Evolutionary conservation across 2,329 filamentous ascomycete genomes (phyloP), one percentile per base, ranked within the genome.

Genomic region (Phoma sp.): DNA sequence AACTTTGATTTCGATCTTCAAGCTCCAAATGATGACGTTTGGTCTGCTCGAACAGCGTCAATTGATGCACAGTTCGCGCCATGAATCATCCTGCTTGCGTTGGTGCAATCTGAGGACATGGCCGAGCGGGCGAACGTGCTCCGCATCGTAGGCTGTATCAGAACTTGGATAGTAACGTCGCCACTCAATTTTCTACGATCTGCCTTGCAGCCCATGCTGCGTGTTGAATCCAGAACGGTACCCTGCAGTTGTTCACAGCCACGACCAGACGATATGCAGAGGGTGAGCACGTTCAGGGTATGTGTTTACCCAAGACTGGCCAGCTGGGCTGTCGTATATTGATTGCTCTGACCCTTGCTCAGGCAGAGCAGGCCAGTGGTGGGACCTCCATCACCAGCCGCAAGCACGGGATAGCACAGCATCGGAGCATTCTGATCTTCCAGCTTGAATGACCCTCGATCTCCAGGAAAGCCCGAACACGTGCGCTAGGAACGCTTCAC

Each of bases 241-340:
- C 53, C 53, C 56, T 56, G 59, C 56, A 57, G 47, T 45, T 54
- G 39, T 43, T 49, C 45, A 52, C 47, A 55, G 56, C 56, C 51
- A 56, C 47, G 42, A 36, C 49, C 45, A 56, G 43, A 40, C 17
- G 38, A 60, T 42, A 39, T 28, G 42, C 46, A 50, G 29, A 30
- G 14, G 18, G 38, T 38, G 29, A 38, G 50, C 43, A 53, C 32
- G 45, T 20, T 40, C 51, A 25, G 18, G 40, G 20, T 17, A 21
- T 23, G 21, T 23, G 10, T 38, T 33, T 42, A 32, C 32, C 38
- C 37, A 38, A 33, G 17, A 32, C 15, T 29, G 11, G 23, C 36
- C 28, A 30, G 28, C 39, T 37, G 26, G 49, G 30, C 29, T 36
- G 37, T 32, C 15, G n/a, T 47, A 7, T 49, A 36, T 39, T 40